Base-by-base conservation (phyloP, 129 eudicot species). In the Flaveria brownii region DNA sequence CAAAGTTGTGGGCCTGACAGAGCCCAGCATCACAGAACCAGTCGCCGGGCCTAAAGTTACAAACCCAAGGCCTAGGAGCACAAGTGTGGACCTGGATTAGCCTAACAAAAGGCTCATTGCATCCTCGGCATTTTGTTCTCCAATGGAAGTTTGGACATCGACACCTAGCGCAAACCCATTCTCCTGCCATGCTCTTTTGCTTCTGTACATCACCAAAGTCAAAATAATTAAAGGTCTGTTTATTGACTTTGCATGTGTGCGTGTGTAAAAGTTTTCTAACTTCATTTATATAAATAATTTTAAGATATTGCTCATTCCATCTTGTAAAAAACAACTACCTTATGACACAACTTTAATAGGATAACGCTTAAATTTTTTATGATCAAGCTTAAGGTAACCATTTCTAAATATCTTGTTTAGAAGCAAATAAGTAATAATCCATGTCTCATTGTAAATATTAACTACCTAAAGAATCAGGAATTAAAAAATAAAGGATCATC, bases 1-100 rank as follows among this genome's bases (percentile, higher is more conserved):
- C 75, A 59, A 55, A 78, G 50, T 78, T 78, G 52, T 78, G 82
- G 49, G 82, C 82, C 60, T 41, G 76, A 18, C 82, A 78, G 16
- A 61, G 28, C 42, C 16, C 76, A 25, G 41, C 61, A 45, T 49
- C 39, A n/a, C 82, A 78, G 62, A 26, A 78, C 82, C 82, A 78
- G 60, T 78, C 82, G 9, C 82, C 82, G 4, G 71, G 76, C 50
- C 63, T 70, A 61, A 43, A 57, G 62, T 22, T 10, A 28, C 17
- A 6, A 7, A 43, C 46, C 50, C 71, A 9, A 1, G 64, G 77
- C 12, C 39, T 62, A 33, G 61, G 33, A n/a, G 18, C 25, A 6
- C 33, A 7, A n/a, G 33, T 64, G 72, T 6, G 20, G 36, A 9
- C 20, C 57, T 6, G 11, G 70, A 42, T 20, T 56, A 8, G 65